Evolutionary conservation across 228 moss, liverwort and hornwort genomes (phyloP).

Genomic region (Sphagnum fallax): DNA sequence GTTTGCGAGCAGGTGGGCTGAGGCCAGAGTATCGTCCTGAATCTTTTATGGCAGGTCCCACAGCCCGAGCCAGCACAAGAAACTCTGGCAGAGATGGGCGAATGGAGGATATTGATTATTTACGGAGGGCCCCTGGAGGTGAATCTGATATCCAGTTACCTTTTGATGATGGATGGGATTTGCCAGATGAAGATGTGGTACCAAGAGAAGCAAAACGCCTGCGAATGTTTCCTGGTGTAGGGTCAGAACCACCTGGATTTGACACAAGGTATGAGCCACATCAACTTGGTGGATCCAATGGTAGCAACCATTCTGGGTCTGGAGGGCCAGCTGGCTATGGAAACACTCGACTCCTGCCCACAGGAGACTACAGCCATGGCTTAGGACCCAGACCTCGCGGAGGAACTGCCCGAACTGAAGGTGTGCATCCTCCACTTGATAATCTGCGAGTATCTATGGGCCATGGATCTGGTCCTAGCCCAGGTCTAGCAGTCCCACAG

Average conservation of each 20-base stretch:
- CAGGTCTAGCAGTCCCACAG: constrained; percentile 25
- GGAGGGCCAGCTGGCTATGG: constrained; percentile 36
- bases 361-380: constrained; percentile 54
- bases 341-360: constrained; percentile 23
- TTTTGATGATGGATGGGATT: constrained; percentile 73
- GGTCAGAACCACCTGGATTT: constrained; percentile 48
- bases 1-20: constrained; percentile 54
- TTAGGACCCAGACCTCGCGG: constrained; percentile 41
- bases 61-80: constrained; percentile 42
- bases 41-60: constrained; percentile 63
- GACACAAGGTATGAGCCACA: constrained; percentile 59
- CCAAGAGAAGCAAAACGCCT: constrained; percentile 74
- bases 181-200: constrained; percentile 74
- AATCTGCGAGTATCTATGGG: constrained; percentile 34
- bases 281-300: constrained; percentile 38
- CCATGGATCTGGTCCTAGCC: constrained; percentile 22
- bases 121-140: constrained; percentile 25
- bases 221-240: constrained; percentile 56
- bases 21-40: constrained; percentile 92
- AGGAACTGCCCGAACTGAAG: constrained; percentile 48
- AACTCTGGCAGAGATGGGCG: constrained; percentile 53
- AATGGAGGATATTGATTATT: constrained; percentile 62
- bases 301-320: constrained; percentile 25
- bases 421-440: constrained; percentile 29
- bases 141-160: constrained; percentile 50